A percentile compares a stretch with the other conserved stretches of the same genome.
phyloP scores from a whole-genome alignment of 2,329 filamentous ascomycete species.

The Drechslera avenae region DNA sequence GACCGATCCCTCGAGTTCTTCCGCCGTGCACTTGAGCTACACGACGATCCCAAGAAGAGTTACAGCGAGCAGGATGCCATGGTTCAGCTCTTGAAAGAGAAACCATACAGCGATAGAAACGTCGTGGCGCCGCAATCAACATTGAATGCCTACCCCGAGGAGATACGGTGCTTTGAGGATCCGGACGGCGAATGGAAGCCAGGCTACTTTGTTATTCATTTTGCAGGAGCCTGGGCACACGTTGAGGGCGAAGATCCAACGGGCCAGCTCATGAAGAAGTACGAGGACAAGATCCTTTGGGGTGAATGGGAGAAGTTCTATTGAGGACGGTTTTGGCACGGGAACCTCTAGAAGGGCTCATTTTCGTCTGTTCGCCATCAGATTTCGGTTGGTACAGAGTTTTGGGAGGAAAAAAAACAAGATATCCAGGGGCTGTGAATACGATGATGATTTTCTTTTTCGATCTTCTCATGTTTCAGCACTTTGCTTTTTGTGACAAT shows the following conservation, averaged over 20 bases:
- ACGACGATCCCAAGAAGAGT: constrained; percentile 28
- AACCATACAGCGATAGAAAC: constrained; percentile 28
- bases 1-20: constrained; percentile 46
- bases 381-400: too few relatives aligned
- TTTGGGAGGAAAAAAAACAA: too few relatives aligned
- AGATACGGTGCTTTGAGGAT: constrained; percentile 48
- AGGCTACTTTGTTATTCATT: constrained; percentile 49
- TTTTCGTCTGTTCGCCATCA: too few relatives aligned
- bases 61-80: constrained; percentile 49
- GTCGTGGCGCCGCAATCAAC: constrained; percentile 45
- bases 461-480: too few relatives aligned
- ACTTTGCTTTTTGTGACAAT: too few relatives aligned
- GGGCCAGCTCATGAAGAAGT: constrained; percentile 48
- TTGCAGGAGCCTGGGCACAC: constrained; percentile 51
- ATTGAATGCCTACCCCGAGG: constrained; percentile 49
- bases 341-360: too few relatives aligned
- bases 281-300: constrained; percentile 41
- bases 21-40: constrained; percentile 34
- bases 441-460: too few relatives aligned
- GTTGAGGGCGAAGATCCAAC: constrained; percentile 48
- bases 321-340: background rate
- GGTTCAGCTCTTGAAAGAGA: constrained; percentile 39
- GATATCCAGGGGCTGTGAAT: too few relatives aligned
- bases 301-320: constrained; percentile 42
- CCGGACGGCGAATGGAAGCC: constrained; percentile 35